Evolutionary conservation across 2,329 filamentous ascomycete species (phyloP).

Genomic region (Nectriaceae sp.): DNA sequence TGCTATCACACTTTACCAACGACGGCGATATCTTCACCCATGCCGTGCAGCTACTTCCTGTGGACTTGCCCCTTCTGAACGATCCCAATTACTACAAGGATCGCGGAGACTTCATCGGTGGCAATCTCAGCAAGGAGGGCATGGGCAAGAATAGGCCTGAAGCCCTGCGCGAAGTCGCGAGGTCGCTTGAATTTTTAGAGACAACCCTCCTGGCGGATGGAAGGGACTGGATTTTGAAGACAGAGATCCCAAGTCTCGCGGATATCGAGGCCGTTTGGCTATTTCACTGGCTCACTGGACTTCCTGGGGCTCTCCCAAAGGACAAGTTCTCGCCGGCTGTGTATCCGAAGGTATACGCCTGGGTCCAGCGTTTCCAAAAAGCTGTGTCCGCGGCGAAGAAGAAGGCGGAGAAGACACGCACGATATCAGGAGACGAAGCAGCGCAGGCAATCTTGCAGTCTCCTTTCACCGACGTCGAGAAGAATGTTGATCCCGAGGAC

Average conservation of each 20-base stretch:
- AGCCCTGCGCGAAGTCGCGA: constrained; percentile 55
- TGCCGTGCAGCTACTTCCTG: constrained; percentile 58
- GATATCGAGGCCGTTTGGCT: constrained; percentile 72
- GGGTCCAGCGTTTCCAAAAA: constrained; percentile 62
- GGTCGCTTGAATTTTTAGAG: constrained; percentile 61
- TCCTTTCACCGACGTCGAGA: constrained; percentile 47
- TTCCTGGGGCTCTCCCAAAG: constrained; percentile 57
- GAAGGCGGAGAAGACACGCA: constrained; percentile 36
- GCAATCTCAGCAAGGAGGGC: constrained; percentile 24
- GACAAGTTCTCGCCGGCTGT: constrained; percentile 50
- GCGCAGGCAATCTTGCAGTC: constrained; percentile 46
- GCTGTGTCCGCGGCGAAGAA: constrained; percentile 45
- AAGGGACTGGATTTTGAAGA: constrained; percentile 63
- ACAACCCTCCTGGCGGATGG: constrained; percentile 64
- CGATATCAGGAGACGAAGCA: constrained; percentile 56
- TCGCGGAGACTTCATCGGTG: constrained; percentile 42
- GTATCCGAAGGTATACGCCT: constrained; percentile 64
- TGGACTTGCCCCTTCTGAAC: constrained; percentile 52
- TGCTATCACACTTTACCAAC: constrained; percentile 58
- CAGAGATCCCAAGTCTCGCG: constrained; percentile 54
- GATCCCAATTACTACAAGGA: constrained; percentile 64
- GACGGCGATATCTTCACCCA: constrained; percentile 59
- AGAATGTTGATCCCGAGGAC: constrained; percentile 50
- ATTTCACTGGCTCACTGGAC: constrained; percentile 63
- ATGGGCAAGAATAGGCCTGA: constrained; percentile 46